phyloP scores from a whole-genome alignment of 2,329 filamentous ascomycete genomes.

The Hymenoscyphus linearis region DNA sequence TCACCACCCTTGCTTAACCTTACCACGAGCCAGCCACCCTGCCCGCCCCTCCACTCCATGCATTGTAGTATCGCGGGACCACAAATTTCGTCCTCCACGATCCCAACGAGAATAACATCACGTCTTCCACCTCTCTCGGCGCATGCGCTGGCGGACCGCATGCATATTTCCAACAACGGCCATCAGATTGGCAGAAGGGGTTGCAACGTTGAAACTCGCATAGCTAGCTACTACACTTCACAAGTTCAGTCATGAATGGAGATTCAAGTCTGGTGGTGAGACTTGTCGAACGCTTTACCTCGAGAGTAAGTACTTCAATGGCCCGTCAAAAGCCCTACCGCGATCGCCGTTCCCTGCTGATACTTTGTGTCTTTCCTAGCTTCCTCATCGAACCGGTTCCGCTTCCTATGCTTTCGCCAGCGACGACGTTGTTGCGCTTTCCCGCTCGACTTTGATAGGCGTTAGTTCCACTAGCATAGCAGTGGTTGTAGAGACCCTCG shows the following conservation, averaged over 20 bases:
- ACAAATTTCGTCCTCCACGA: not conserved
- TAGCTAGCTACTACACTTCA: constrained; percentile 7
- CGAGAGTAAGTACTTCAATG: constrained; percentile 43
- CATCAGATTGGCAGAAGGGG: not conserved
- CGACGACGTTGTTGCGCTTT: constrained; percentile 57
- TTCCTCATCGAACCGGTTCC: constrained; percentile 58
- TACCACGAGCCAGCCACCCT: too few species aligned
- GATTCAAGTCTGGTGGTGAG: constrained; percentile 55
- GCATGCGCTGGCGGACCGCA: constrained; percentile 15
- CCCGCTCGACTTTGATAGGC: constrained; percentile 55
- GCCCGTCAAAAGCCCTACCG: not conserved
- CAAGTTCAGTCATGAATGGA: constrained; percentile 52
- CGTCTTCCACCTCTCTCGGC: constrained; percentile 1
- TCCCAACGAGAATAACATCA: not conserved
- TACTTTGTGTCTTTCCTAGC: constrained; percentile 35
- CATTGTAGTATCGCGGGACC: not conserved
- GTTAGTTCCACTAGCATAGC: constrained; percentile 51
- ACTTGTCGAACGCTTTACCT: constrained; percentile 57
- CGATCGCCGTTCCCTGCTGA: constrained; percentile 9
- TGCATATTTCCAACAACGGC: constrained; percentile 15
- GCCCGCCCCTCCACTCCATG: not conserved
- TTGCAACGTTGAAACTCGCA: not conserved
- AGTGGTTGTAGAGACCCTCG: constrained; percentile 51
- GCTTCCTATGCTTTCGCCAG: constrained; percentile 50
- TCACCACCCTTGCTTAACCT: not conserved